phyloP scores from a whole-genome alignment of 2,329 filamentous ascomycete genomes.

The Fusarium lyarnte region DNA sequence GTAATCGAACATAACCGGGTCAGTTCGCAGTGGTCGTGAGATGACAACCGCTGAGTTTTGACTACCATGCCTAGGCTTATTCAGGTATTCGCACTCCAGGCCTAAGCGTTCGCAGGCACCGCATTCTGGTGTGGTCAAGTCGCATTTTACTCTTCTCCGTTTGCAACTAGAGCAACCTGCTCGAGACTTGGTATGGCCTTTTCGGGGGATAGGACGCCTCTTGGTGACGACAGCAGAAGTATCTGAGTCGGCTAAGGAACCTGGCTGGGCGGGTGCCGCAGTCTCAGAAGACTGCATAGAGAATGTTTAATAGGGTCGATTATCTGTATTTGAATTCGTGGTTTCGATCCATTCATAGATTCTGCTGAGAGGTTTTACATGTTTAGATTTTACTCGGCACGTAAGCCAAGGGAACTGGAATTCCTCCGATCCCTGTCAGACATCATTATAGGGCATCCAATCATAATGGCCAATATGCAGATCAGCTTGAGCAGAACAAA shows the following conservation, averaged over 20 bases:
- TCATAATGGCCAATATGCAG: not conserved
- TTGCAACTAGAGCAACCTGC: conserved; percentile 48
- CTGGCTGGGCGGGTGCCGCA: not conserved
- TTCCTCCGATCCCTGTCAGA: conserved; percentile 22
- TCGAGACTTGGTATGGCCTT: conserved; percentile 50
- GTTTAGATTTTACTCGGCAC: not conserved
- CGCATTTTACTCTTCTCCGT: conserved; percentile 57
- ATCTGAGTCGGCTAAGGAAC: not conserved
- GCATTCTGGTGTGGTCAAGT: conserved; percentile 49
- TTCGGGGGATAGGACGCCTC: conserved; percentile 47
- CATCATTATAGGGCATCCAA: conserved; percentile 1
- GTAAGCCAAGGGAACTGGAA: conserved; percentile 14
- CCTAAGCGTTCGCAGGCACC: conserved; percentile 49
- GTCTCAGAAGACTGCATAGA: not conserved
- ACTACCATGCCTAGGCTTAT: not conserved
- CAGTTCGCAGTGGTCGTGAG: conserved; percentile 29
- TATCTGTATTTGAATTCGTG: no score
- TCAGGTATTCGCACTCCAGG: conserved; percentile 49
- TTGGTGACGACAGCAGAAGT: conserved; percentile 16
- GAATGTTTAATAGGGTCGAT: not conserved
- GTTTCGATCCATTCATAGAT: not conserved
- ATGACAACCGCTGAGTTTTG: not conserved
- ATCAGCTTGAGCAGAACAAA: not conserved
- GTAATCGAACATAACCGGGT: conserved; percentile 48
- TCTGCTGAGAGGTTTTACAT: not conserved